These are phyloP conservation scores for Smallanthus sonchifolius DNA, from an alignment of 129 eudicot genomes.

Conservation along the genomic window DNA sequence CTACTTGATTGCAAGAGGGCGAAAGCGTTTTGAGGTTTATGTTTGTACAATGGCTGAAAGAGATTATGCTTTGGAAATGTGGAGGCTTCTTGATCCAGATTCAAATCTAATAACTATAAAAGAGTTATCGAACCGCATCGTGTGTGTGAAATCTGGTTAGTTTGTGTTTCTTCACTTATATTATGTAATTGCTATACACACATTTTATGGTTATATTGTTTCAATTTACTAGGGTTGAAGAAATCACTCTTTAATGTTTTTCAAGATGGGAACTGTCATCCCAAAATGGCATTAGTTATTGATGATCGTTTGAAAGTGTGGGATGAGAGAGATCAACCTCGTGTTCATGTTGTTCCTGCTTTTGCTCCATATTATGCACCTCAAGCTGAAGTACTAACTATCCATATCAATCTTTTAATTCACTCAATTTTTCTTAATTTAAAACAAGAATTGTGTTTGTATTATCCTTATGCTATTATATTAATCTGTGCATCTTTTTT, in stretches of 20 bases:
- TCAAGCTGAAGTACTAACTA: conserved; percentile 79
- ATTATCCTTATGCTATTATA: conserved; percentile 13
- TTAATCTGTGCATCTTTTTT: conserved; percentile 15
- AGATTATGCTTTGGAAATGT: conserved; percentile 99
- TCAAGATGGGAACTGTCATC: conserved; percentile 91
- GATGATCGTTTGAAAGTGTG: conserved; percentile 98
- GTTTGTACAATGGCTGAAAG: conserved; percentile 99
- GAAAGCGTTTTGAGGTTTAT: conserved; percentile 97
- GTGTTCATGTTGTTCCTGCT: conserved; percentile 99
- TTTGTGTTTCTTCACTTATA: neutral
- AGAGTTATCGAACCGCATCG: conserved; percentile 73
- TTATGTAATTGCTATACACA: neutral
- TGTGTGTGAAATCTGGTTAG: conserved; percentile 93
- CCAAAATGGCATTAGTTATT: conserved; percentile 92
- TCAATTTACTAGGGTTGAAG: conserved; percentile 51
- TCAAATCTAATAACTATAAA: conserved; percentile 68
- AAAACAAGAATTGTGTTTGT: neutral
- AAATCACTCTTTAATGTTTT: conserved; percentile 88
- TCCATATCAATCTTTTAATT: neutral
- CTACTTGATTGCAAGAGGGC: conserved; percentile 96
- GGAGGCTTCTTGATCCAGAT: conserved; percentile 99
- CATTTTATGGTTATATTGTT: neutral
- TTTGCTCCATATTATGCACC: conserved; percentile 99
- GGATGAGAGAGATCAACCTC: conserved; percentile 99
- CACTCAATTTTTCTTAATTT: neutral